Conservation (phyloP, 371 early-diverging fungal genomes). For the Lichtheimia hyalospora region DNA sequence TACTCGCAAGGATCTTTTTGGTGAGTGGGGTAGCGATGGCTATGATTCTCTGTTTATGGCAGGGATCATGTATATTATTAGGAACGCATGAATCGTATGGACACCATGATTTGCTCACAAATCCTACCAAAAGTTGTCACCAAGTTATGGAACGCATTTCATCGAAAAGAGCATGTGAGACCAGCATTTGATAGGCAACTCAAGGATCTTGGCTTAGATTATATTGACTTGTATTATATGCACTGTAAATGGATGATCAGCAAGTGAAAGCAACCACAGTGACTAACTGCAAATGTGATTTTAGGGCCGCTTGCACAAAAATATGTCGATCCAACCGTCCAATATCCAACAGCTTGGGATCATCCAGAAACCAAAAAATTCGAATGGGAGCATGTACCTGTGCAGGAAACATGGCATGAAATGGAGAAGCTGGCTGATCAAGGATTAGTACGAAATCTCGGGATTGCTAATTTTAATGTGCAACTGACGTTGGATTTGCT, state of each 20-base stretch:
- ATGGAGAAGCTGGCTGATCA: constrained; percentile 24
- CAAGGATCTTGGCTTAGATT: constrained; percentile 48
- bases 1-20: constrained; percentile 55
- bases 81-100: too few species aligned
- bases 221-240: constrained; percentile 62
- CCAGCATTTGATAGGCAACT: constrained; percentile 47
- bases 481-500: constrained; percentile 30
- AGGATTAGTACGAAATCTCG: constrained; percentile 46
- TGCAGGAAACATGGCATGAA: constrained; percentile 21
- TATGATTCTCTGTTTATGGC: too few species aligned
- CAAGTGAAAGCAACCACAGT: too few species aligned
- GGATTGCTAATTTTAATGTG: constrained; percentile 58
- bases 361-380: constrained; percentile 4
- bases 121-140: constrained; percentile 50
- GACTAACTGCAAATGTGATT: background rate
- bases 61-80: too few species aligned
- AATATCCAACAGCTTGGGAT: constrained; percentile 15
- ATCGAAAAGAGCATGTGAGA: constrained; percentile 44
- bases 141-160: constrained; percentile 69
- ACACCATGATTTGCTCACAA: background rate
- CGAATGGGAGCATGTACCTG: constrained; percentile 13
- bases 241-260: constrained; percentile 16
- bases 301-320: constrained; percentile 23
- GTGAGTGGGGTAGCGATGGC: constrained; percentile 19
- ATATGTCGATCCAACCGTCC: constrained; percentile 6